These are phyloP conservation scores for Hortaea werneckii DNA, from an alignment of 2,329 filamentous ascomycete species.

Conservation along the genomic window DNA sequence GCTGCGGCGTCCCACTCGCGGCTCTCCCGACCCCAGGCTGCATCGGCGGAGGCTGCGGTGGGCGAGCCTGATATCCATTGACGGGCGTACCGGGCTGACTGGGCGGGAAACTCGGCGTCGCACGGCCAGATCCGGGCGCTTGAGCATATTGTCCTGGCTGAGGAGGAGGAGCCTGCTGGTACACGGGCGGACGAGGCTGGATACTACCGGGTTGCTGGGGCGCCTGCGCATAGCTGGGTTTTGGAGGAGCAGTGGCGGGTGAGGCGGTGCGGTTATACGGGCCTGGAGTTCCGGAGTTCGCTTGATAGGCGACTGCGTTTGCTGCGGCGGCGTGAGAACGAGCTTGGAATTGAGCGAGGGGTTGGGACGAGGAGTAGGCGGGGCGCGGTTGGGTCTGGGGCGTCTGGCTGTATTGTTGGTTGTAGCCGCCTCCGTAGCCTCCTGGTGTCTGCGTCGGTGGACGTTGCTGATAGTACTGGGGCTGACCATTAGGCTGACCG, in stretches of 20 bases:
- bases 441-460: constrained; percentile 7
- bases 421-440: constrained; percentile 7
- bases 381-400: constrained; percentile 15
- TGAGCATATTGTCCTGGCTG: background rate
- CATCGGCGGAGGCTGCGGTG: constrained; percentile 2
- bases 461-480: constrained; percentile 18
- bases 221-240: constrained; percentile 8
- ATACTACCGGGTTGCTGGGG: background rate
- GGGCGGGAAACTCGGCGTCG: constrained; percentile 3
- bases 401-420: constrained; percentile 9
- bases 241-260: constrained; percentile 14
- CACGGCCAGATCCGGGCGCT: constrained; percentile 2
- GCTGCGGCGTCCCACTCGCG: constrained; percentile 17
- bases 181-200: background rate
- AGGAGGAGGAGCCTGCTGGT: background rate
- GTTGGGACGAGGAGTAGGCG: constrained; percentile 11
- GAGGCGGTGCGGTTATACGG: constrained; percentile 18
- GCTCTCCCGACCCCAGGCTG: constrained; percentile 9
- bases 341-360: constrained; percentile 16
- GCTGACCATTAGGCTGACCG: constrained; percentile 13
- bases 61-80: constrained; percentile 4
- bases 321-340: constrained; percentile 12
- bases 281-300: constrained; percentile 8
- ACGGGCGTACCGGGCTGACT: constrained; percentile 6
- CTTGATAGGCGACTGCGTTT: constrained; percentile 17